A percentile compares a stretch with the other conserved stretches of the same genome.
These are phyloP conservation scores for Mycena belliarum DNA, from an alignment of 768 basidiomycete species.

Conservation along the genomic window DNA sequence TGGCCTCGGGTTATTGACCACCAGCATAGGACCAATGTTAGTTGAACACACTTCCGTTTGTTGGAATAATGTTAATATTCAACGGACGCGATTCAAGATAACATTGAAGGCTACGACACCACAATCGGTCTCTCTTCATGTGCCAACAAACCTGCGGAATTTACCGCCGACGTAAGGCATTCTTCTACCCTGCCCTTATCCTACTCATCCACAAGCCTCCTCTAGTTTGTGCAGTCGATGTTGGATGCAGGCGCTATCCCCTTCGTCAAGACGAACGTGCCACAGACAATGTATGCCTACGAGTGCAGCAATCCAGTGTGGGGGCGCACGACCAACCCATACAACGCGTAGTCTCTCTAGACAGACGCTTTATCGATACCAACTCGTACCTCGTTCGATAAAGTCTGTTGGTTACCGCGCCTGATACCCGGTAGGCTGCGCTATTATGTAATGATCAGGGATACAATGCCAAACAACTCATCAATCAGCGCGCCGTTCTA, in stretches of 20 bases:
- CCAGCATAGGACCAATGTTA: conserved; percentile 14
- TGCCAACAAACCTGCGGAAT: conserved; percentile 43
- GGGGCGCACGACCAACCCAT: conserved; percentile 57
- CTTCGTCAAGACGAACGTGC: conserved; percentile 72
- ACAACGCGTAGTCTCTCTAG: conserved; percentile 22
- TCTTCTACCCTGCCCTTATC: background rate
- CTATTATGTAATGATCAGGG: no score
- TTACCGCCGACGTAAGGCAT: conserved; percentile 46
- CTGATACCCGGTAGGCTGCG: no score
- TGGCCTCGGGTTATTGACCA: background rate
- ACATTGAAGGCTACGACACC: conserved; percentile 51
- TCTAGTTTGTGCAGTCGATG: conserved; percentile 27
- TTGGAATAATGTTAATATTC: background rate
- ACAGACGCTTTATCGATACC: no score
- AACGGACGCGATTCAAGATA: conserved; percentile 30
- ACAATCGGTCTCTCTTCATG: conserved; percentile 55
- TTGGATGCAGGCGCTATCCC: conserved; percentile 57
- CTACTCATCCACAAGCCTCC: background rate
- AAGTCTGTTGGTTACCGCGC: no score
- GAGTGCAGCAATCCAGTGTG: conserved; percentile 62
- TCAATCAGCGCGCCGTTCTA: no score
- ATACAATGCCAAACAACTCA: no score
- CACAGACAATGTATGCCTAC: conserved; percentile 59
- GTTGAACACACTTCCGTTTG: background rate
- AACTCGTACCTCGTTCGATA: no score